Base-by-base conservation (phyloP, 2,329 filamentous ascomycete genomes). In the Didymella pinodella region DNA sequence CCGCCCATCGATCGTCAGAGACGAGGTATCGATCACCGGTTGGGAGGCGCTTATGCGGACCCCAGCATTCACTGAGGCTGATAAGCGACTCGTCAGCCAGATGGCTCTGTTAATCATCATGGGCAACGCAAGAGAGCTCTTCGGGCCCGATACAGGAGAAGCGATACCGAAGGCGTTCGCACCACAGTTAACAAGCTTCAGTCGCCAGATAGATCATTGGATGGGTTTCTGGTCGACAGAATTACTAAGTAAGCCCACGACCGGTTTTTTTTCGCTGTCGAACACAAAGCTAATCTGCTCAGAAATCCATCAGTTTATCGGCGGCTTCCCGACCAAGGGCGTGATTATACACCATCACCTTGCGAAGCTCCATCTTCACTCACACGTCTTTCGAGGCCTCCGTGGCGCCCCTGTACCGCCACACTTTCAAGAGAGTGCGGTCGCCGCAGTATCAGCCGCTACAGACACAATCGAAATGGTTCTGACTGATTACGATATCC, bases 91-190 rank as follows among this genome's bases (percentile, higher is more conserved):
- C 0, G 76, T 85, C 51, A 86, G 84, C 34, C 86, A 88, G 63
- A 84, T 88, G 10, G 82, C 83, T 0, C 66, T 88, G 11, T 79
- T 88, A 55, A 81, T 83, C 20, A 86, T 87, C n/a, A 74, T 88
- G 62, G 82, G 82, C 70, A 80, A 83, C 70, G 73, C 86, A 67
- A 74, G 83, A 65, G 75, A 86, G 8, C 59, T 85, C 0, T 87
- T 88, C 59, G 85, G 86, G 0, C 81, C 82, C 0, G 85, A 87
- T 48, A 82, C 78, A 0, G 82, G 84, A 18, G 80, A 84, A 28
- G 77, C 81, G 0, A 75, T 87, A 5, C 82, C 82, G 0, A 77
- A 82, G 20, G 79, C 80, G 2, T 84, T 86, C 55, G 79, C 83
- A 29, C 78, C 81, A 10, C 85, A 87, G 51, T 75, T 84, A n/a